Evolutionary conservation across 2,329 filamentous ascomycete genomes (phyloP).

Genomic region (Neonectria faginata): DNA sequence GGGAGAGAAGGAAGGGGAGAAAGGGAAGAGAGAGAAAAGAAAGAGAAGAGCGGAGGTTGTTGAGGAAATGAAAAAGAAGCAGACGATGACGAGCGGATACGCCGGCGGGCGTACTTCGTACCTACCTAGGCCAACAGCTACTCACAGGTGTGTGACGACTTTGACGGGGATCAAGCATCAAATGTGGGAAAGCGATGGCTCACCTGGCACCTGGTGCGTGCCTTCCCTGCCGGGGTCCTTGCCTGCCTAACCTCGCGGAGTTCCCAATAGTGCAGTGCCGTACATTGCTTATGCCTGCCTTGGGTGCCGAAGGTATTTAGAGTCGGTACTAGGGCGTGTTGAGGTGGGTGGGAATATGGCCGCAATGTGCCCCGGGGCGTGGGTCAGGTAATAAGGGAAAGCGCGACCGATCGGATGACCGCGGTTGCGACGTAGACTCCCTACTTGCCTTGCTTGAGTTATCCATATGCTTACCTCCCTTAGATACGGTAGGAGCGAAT

Average conservation of each 20-base stretch:
- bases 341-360: conserved; percentile 8
- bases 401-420: background rate
- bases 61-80: conserved; percentile 8
- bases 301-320: background rate
- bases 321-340: background rate
- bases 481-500: background rate
- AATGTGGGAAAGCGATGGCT: conserved; percentile 1
- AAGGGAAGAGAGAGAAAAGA: background rate
- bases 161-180: conserved; percentile 17
- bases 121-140: conserved; percentile 15
- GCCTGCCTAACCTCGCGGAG: background rate
- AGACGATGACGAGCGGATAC: conserved; percentile 31
- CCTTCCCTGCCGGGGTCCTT: conserved; percentile 6
- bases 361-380: conserved; percentile 3
- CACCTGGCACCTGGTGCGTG: background rate
- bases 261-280: background rate
- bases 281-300: conserved; percentile 1
- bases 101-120: conserved; percentile 18
- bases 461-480: background rate
- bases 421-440: background rate
- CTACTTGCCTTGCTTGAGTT: no score
- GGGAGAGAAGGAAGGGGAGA: background rate
- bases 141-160: conserved; percentile 24
- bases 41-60: conserved; percentile 1
- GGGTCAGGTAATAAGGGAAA: conserved; percentile 12